Evolutionary conservation across 768 basidiomycete species (phyloP).

Genomic region (Lanmaoa rubissima): DNA sequence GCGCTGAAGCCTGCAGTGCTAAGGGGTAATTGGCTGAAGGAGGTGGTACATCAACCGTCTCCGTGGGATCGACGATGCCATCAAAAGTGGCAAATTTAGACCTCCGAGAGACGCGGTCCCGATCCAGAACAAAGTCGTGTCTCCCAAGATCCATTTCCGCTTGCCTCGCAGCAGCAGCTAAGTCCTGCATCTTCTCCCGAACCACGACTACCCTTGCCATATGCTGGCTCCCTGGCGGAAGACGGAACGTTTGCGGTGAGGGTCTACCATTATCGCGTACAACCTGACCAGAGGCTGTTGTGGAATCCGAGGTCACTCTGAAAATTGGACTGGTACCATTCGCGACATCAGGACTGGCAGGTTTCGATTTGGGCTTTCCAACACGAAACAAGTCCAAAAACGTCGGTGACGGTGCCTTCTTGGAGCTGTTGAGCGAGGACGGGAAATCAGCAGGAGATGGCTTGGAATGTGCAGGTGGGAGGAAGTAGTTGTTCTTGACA

Average conservation of each 20-base stretch:
- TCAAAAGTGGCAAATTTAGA: constrained; percentile 40
- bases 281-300: constrained; percentile 44
- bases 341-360: constrained; percentile 44
- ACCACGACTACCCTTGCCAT: constrained; percentile 76
- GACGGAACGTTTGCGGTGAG: constrained; percentile 37
- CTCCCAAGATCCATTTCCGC: constrained; percentile 70
- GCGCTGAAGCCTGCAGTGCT: constrained; percentile 70
- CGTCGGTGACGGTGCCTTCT: constrained; percentile 46
- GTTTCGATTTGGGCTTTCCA: constrained; percentile 66
- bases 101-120: constrained; percentile 40
- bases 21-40: constrained; percentile 69
- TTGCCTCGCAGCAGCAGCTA: constrained; percentile 68
- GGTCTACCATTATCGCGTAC: constrained; percentile 38
- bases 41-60: constrained; percentile 75
- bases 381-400: constrained; percentile 74
- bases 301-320: constrained; percentile 66
- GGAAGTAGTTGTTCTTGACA: constrained; percentile 85
- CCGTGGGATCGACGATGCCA: constrained; percentile 79
- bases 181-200: constrained; percentile 74
- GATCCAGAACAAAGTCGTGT: constrained; percentile 48
- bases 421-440: constrained; percentile 28
- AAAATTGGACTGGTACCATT: constrained; percentile 47
- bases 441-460: constrained; percentile 69
- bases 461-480: constrained; percentile 85
- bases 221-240: constrained; percentile 35